Conservation (phyloP, 2,329 filamentous ascomycete species). For the Proliferodiscus dingleyae region DNA sequence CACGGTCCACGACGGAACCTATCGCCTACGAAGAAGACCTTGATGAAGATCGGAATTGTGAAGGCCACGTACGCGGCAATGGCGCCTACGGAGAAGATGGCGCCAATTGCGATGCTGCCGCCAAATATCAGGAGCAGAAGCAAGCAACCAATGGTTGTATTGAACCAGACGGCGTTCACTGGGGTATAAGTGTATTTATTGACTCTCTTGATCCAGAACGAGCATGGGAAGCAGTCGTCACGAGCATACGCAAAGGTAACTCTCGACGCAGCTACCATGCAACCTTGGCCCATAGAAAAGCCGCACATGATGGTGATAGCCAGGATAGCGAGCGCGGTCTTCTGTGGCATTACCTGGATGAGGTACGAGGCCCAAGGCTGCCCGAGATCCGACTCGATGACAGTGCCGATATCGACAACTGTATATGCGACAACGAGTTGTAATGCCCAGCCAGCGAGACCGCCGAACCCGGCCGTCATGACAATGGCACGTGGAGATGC, state of each 20-base stretch:
- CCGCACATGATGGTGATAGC: constrained; percentile 59
- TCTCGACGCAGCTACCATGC: constrained; percentile 59
- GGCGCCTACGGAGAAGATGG: constrained; percentile 63
- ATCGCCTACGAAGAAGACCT: constrained; percentile 54
- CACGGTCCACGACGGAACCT: constrained; percentile 61
- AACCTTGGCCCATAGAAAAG: constrained; percentile 66
- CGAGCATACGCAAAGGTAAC: constrained; percentile 67
- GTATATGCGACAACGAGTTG: constrained; percentile 68
- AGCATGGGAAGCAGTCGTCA: constrained; percentile 61
- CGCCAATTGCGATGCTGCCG: constrained; percentile 54
- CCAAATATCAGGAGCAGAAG: constrained; percentile 60
- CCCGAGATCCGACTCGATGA: constrained; percentile 56
- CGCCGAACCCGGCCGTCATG: constrained; percentile 61
- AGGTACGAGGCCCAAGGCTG: constrained; percentile 66
- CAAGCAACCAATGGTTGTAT: constrained; percentile 50
- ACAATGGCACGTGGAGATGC: constrained; percentile 69
- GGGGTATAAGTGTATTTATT: constrained; percentile 56
- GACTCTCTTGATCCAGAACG: constrained; percentile 52
- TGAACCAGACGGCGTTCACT: constrained; percentile 64
- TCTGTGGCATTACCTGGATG: constrained; percentile 57
- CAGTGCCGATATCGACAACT: constrained; percentile 53
- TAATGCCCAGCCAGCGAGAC: constrained; percentile 66
- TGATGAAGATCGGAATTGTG: constrained; percentile 50
- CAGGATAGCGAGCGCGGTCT: constrained; percentile 53
- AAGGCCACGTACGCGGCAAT: constrained; percentile 59